Evolutionary conservation across 2,329 filamentous ascomycete species (phyloP).

Genomic region (Nothophoma quercina): DNA sequence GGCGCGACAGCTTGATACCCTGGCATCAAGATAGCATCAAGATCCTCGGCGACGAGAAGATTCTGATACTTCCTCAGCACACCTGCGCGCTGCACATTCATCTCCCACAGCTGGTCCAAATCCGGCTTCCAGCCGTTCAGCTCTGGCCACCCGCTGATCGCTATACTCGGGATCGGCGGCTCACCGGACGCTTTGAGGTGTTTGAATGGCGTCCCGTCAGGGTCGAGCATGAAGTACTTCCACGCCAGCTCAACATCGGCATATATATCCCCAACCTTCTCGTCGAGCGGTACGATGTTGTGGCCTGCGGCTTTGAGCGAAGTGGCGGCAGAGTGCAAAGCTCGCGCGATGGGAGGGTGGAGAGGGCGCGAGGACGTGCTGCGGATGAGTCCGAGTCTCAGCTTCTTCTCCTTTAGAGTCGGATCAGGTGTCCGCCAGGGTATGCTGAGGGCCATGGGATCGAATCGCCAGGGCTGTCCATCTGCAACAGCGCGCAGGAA

Average conservation of each 20-base stretch:
- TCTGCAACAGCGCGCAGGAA: slow-evolving; percentile 54
- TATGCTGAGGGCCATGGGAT: slow-evolving; percentile 51
- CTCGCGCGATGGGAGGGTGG: slow-evolving; percentile 59
- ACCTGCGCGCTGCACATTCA: slow-evolving; percentile 50
- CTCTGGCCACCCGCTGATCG: slow-evolving; percentile 40
- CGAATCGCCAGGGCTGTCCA: slow-evolving; percentile 52
- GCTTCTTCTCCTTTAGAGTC: slow-evolving; percentile 8
- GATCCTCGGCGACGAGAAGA: slow-evolving; percentile 48
- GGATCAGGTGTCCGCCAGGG: slow-evolving; percentile 54
- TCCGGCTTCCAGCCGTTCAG: slow-evolving; percentile 41
- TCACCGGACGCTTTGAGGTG: slow-evolving; percentile 53
- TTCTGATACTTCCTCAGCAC: slow-evolving; percentile 53
- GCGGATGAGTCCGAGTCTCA: slow-evolving; percentile 59
- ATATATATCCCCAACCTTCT: slow-evolving; percentile 40
- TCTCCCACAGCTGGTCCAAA: slow-evolving; percentile 52
- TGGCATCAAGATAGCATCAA: slow-evolving; percentile 62
- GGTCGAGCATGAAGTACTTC: slow-evolving; percentile 54
- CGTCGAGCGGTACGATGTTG: slow-evolving; percentile 44
- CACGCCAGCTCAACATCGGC: slow-evolving; percentile 48
- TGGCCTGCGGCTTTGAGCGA: slow-evolving; percentile 56
- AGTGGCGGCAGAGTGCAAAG: slow-evolving; percentile 52
- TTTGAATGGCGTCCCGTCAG: slow-evolving; percentile 40
- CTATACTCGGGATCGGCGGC: slow-evolving; percentile 54
- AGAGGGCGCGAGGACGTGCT: slow-evolving; percentile 59
- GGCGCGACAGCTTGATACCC: slow-evolving; percentile 61